phyloP scores from a whole-genome alignment of 2,329 filamentous ascomycete genomes.

The Rhytidhysteron rufulum region DNA sequence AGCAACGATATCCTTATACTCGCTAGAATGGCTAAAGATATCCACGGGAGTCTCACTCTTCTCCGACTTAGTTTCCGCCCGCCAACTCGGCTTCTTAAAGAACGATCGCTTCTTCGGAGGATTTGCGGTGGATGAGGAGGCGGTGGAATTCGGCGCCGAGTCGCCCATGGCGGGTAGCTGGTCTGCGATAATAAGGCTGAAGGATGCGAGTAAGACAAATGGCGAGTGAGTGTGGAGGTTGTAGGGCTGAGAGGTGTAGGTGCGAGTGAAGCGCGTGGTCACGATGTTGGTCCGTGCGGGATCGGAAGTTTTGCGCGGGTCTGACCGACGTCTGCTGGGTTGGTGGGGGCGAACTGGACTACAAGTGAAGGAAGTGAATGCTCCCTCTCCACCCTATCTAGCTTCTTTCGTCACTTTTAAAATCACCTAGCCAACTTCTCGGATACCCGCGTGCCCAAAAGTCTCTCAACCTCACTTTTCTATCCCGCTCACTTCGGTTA shows the following conservation, averaged over 20 bases:
- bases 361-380: not conserved
- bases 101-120: slow-evolving; percentile 45
- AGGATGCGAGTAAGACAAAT: not conserved
- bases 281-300: slow-evolving; percentile 27
- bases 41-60: slow-evolving; percentile 18
- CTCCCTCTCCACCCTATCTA: not conserved
- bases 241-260: slow-evolving; percentile 6
- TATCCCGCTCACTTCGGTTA: not conserved
- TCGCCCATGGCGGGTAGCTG: slow-evolving; percentile 20
- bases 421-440: not conserved
- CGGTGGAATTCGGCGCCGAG: slow-evolving; percentile 11
- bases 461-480: too few relatives aligned
- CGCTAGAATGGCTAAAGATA: slow-evolving; percentile 43
- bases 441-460: not conserved
- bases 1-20: slow-evolving; percentile 36
- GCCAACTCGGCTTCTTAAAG: slow-evolving; percentile 55
- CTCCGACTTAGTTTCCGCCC: slow-evolving; percentile 34
- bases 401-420: not conserved
- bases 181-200: not conserved
- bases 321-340: not conserved
- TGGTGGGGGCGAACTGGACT: not conserved
- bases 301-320: not conserved
- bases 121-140: slow-evolving; percentile 3
- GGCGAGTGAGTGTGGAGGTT: slow-evolving; percentile 1
- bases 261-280: slow-evolving; percentile 22